Evolutionary conservation across 2,329 filamentous ascomycete species (phyloP).

Genomic region (Endothia cerciana): DNA sequence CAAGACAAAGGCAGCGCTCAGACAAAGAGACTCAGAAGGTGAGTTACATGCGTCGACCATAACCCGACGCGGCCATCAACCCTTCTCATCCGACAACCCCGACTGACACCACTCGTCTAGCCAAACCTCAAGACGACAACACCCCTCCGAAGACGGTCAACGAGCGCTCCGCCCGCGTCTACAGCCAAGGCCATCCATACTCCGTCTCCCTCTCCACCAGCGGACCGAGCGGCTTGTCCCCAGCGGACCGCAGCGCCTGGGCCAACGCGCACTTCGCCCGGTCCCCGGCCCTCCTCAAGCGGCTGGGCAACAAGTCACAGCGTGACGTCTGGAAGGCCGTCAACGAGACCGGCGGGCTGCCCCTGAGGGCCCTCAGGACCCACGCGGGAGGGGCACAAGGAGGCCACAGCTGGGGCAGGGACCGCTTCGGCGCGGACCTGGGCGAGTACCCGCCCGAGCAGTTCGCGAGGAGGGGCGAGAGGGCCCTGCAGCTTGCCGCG

Average conservation of each 20-base stretch:
- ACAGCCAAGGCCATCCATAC: slow-evolving; percentile 55
- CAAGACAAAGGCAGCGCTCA: slow-evolving; percentile 29
- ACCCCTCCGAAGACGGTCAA: slow-evolving; percentile 49
- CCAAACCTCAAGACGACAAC: slow-evolving; percentile 38
- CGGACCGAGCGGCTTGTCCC: slow-evolving; percentile 50
- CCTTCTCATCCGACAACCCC: not conserved
- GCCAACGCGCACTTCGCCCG: slow-evolving; percentile 51
- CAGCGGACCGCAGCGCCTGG: slow-evolving; percentile 55
- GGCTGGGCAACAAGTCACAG: slow-evolving; percentile 50
- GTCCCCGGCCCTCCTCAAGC: slow-evolving; percentile 40
- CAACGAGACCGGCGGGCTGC: slow-evolving; percentile 52
- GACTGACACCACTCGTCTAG: slow-evolving; percentile 21
- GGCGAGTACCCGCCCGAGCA: slow-evolving; percentile 52
- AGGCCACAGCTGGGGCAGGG: slow-evolving; percentile 51
- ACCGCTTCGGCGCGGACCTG: slow-evolving; percentile 53
- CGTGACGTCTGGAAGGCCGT: slow-evolving; percentile 62
- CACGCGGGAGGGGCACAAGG: slow-evolving; percentile 15
- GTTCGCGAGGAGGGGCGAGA: slow-evolving; percentile 47
- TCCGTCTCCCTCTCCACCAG: slow-evolving; percentile 48
- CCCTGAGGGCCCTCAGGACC: slow-evolving; percentile 46
- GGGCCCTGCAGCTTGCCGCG: slow-evolving; percentile 47
- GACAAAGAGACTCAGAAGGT: slow-evolving; percentile 30
- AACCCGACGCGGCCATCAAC: not conserved
- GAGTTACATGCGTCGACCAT: slow-evolving; percentile 10
- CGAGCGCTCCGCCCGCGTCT: slow-evolving; percentile 52